Percentiles rank a stretch among this genome's conserved stretches.
These are phyloP conservation scores for Penicillium ucsense DNA, from an alignment of 495 filamentous ascomycete species.

Conservation along the genomic window DNA sequence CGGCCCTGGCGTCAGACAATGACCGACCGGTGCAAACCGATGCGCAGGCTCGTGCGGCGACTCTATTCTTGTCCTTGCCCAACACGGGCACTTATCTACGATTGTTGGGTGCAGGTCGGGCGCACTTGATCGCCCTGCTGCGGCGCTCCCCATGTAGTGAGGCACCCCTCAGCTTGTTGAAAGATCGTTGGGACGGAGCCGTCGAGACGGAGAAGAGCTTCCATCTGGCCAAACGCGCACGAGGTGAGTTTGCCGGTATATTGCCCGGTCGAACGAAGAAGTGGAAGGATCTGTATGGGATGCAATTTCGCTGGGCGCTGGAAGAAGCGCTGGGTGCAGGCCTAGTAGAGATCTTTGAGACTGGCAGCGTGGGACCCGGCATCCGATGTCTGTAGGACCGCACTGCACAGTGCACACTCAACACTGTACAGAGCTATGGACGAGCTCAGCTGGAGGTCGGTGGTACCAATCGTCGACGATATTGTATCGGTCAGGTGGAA, in stretches of 20 bases:
- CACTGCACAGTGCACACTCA: too few species aligned
- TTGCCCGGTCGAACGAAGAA: conserved; percentile 65
- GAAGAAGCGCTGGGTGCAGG: conserved; percentile 72
- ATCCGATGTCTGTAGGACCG: conserved; percentile 43
- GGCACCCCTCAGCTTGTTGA: conserved; percentile 54
- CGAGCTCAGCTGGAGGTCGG: too few species aligned
- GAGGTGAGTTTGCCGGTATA: conserved; percentile 63
- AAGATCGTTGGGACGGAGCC: conserved; percentile 76
- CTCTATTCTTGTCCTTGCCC: conserved; percentile 59
- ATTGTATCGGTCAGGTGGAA: too few species aligned
- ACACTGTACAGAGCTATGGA: too few species aligned
- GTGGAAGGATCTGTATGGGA: conserved; percentile 72
- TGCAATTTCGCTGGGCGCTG: conserved; percentile 69
- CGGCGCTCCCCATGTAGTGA: conserved; percentile 55
- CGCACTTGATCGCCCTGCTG: conserved; percentile 56
- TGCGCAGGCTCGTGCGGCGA: conserved; percentile 24
- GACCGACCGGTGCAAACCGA: conserved; percentile 15
- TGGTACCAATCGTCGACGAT: too few species aligned
- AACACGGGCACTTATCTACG: conserved; percentile 64
- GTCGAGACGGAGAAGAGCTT: conserved; percentile 48
- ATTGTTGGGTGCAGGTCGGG: conserved; percentile 55
- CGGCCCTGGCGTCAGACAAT: conserved; percentile 1
- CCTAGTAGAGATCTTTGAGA: conserved; percentile 77
- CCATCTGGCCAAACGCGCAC: conserved; percentile 48
- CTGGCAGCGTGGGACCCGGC: conserved; percentile 67